These are phyloP conservation scores for Mortierella antarctica DNA, from an alignment of 192 early-diverging fungal species.

Conservation along the genomic window DNA sequence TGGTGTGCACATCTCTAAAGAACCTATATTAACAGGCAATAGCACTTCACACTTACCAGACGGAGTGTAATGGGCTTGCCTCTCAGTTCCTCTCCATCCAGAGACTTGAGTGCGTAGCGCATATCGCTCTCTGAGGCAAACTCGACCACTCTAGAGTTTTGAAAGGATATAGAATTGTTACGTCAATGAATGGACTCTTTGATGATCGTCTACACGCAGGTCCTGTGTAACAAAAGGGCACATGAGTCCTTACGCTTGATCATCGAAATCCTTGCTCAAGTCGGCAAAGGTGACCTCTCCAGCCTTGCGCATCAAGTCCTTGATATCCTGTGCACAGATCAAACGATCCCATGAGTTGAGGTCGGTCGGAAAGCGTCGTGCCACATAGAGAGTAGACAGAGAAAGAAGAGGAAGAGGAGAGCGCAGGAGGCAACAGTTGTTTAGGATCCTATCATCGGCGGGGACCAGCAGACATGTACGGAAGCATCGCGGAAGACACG, in stretches of 20 bases:
- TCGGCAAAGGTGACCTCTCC: conserved; percentile 95
- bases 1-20: neutral
- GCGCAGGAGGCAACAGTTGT: conserved; percentile 22
- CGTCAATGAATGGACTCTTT: neutral
- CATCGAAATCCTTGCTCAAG: conserved; percentile 81
- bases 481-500: too few species aligned
- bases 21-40: neutral
- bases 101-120: conserved; percentile 83
- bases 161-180: neutral
- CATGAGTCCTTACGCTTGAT: conserved; percentile 75
- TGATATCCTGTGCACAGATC: conserved; percentile 79
- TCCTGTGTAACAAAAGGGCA: conserved; percentile 19
- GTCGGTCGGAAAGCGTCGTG: neutral
- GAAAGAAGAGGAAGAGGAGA: conserved; percentile 4
- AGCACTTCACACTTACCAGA: conserved; percentile 59
- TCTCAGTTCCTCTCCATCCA: conserved; percentile 78
- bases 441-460: conserved; percentile 9
- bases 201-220: neutral
- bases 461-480: too few species aligned
- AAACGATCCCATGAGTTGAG: neutral
- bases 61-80: conserved; percentile 74
- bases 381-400: conserved; percentile 4
- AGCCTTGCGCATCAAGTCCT: conserved; percentile 94
- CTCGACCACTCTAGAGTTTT: conserved; percentile 81
- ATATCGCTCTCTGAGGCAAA: conserved; percentile 81